Conservation (phyloP, 129 eudicot species). For the Helichrysum umbraculigerum region DNA sequence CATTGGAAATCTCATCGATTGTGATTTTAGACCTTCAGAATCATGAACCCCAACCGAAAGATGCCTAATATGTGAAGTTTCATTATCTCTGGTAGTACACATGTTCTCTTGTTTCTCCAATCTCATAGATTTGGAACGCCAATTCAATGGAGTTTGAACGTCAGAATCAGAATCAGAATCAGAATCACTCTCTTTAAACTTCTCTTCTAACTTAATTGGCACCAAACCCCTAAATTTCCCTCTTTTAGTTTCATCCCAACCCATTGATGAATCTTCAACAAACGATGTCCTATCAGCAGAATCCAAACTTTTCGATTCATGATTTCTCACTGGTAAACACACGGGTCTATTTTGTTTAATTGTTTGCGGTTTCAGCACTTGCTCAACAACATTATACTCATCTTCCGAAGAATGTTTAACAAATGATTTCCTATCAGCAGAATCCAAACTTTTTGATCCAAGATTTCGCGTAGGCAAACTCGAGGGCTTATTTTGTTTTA, state of each 20-base stretch:
- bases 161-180: slow-evolving; percentile 31
- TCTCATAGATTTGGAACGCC: slow-evolving; percentile 58
- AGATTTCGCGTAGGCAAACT: slow-evolving; percentile 67
- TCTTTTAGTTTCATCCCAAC: slow-evolving; percentile 21
- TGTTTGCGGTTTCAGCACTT: slow-evolving; percentile 14
- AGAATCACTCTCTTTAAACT: slow-evolving; percentile 47
- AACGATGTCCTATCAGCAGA: slow-evolving; percentile 33
- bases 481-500: slow-evolving; percentile 46
- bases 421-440: slow-evolving; percentile 11
- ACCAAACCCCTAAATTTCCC: slow-evolving; percentile 49
- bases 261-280: slow-evolving; percentile 23
- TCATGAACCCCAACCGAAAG: slow-evolving; percentile 44
- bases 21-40: slow-evolving; percentile 23
- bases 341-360: slow-evolving; percentile 40
- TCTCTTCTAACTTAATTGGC: slow-evolving; percentile 64
- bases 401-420: slow-evolving; percentile 6
- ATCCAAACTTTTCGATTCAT: slow-evolving; percentile 48
- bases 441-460: slow-evolving; percentile 47
- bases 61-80: slow-evolving; percentile 33
- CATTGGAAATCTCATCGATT: slow-evolving; percentile 30
- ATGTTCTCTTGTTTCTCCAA: slow-evolving; percentile 40
- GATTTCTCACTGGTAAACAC: slow-evolving; percentile 63
- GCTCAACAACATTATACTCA: slow-evolving; percentile 39
- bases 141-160: slow-evolving; percentile 25
- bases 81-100: slow-evolving; percentile 12